phyloP scores from a whole-genome alignment of 2,329 filamentous ascomycete genomes.

The Pseudocercospora eumusae region DNA sequence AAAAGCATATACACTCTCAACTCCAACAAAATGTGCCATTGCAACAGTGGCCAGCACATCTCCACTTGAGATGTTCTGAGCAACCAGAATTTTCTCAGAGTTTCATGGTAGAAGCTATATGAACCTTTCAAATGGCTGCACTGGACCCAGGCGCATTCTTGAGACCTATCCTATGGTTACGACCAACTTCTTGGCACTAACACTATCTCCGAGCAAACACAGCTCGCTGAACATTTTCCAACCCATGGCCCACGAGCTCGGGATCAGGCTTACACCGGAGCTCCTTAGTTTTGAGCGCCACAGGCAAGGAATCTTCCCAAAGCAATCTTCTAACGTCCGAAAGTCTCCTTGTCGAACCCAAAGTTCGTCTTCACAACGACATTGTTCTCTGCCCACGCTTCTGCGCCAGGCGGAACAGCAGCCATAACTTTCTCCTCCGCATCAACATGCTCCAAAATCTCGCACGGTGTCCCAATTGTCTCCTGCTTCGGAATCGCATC shows the following conservation, averaged over 20 bases:
- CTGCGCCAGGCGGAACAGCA: conserved; percentile 19
- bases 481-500: conserved; percentile 16
- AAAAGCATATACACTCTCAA: too few species aligned
- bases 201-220: conserved; percentile 43
- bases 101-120: too few species aligned
- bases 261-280: conserved; percentile 46
- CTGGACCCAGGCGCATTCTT: too few species aligned
- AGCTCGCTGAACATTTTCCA: conserved; percentile 47
- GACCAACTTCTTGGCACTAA: conserved; percentile 27
- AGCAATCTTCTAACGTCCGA: conserved; percentile 34
- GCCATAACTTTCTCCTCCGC: conserved; percentile 4
- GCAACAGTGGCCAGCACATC: too few species aligned
- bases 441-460: conserved; percentile 9
- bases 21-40: too few species aligned
- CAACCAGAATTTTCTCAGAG: too few species aligned
- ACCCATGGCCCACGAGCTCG: conserved; percentile 45
- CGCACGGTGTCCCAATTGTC: conserved; percentile 7
- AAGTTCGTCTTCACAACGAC: conserved; percentile 28
- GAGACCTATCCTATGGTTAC: conserved; percentile 31
- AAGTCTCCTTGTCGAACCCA: neutral
- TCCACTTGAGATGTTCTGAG: too few species aligned
- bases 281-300: conserved; percentile 43
- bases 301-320: conserved; percentile 40
- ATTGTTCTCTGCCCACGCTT: conserved; percentile 22
- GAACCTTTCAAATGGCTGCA: too few species aligned